A percentile compares a stretch with the other conserved stretches of the same genome.
Conservation (phyloP, 1,284 basidiomycete species). For the Cerrena zonata region DNA sequence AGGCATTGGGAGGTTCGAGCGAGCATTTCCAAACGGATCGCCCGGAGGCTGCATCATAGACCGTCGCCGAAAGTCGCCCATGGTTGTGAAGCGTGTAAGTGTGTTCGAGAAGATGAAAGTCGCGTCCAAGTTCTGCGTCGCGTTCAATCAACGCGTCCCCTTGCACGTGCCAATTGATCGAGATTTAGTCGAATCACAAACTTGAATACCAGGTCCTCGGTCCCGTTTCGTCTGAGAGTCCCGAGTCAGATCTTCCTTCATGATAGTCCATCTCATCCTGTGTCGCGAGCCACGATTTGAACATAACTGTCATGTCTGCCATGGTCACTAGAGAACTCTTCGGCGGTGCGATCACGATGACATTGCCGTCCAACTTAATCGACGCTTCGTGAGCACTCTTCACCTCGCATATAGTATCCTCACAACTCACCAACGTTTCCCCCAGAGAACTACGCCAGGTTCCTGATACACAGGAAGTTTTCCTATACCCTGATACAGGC, state of each 20-base stretch:
- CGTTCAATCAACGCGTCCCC: not conserved
- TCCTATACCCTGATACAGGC: constrained; percentile 65
- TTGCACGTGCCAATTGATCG: too few relatives aligned
- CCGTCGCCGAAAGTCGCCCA: constrained; percentile 48
- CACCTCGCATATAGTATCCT: constrained; percentile 5
- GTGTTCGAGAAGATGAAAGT: constrained; percentile 2
- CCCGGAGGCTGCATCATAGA: constrained; percentile 52
- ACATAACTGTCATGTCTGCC: not conserved
- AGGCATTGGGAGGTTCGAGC: constrained; percentile 40
- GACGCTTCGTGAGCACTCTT: constrained; percentile 77
- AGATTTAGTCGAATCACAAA: not conserved
- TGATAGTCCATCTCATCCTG: too few relatives aligned
- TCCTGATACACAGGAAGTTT: constrained; percentile 96
- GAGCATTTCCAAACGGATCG: constrained; percentile 46
- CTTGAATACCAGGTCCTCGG: too few relatives aligned
- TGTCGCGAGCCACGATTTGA: too few relatives aligned
- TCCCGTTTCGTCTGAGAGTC: too few relatives aligned
- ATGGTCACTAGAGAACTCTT: constrained; percentile 41
- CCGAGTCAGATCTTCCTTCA: too few relatives aligned
- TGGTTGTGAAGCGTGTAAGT: constrained; percentile 17
- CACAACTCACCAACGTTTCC: not conserved
- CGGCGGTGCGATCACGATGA: constrained; percentile 76
- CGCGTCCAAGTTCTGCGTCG: constrained; percentile 1
- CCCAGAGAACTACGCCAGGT: constrained; percentile 83
- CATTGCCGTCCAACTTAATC: constrained; percentile 55